These are phyloP conservation scores for Amaranthus hypochondriacus DNA, from an alignment of 148 eudicot genomes.

Conservation along the genomic window DNA sequence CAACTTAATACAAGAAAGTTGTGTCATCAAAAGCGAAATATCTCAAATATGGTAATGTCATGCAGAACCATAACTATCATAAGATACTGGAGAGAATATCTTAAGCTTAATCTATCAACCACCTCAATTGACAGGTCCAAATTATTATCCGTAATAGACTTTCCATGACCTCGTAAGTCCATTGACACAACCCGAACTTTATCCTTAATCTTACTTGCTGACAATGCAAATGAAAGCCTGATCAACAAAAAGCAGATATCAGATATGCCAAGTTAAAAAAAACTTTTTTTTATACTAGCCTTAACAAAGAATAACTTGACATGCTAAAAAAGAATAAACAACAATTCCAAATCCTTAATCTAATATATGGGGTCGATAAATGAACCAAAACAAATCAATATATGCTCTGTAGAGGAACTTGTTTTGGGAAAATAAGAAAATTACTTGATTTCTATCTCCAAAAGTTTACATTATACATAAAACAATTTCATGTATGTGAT, in stretches of 20 bases:
- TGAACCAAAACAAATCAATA: too few species aligned
- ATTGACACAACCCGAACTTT: constrained; percentile 83
- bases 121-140: constrained; percentile 87
- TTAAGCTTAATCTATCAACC: constrained; percentile 3
- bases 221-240: constrained; percentile 94
- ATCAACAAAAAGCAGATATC: constrained; percentile 26
- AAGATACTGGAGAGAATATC: constrained; percentile 8
- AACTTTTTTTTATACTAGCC: not conserved
- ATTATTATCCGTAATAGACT: constrained; percentile 77
- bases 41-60: not conserved
- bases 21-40: not conserved
- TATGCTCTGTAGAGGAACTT: not conserved
- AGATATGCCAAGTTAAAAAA: constrained; percentile 10
- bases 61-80: not conserved
- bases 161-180: constrained; percentile 98
- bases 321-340: not conserved
- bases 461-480: too few species aligned
- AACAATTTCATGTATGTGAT: not conserved
- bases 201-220: constrained; percentile 76
- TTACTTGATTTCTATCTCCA: not conserved
- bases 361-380: too few species aligned
- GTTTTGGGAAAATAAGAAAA: not conserved
- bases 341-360: too few species aligned
- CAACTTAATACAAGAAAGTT: constrained; percentile 10
- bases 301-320: not conserved